Conservation (phyloP, 176 grass and related monocot genomes). For the Themeda triandra region DNA sequence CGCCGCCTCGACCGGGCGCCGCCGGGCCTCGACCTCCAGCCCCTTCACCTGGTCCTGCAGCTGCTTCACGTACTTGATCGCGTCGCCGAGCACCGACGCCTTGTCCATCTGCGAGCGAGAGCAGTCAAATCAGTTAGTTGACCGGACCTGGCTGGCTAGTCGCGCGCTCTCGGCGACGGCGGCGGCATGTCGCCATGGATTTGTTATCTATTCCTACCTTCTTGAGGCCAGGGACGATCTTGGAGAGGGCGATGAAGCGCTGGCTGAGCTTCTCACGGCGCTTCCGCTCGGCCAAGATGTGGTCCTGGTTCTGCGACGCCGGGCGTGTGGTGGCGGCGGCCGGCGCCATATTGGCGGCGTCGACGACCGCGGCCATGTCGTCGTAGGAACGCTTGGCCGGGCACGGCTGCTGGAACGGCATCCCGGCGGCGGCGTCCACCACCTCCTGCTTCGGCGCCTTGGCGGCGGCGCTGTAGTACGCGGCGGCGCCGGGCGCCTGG, state of each 20-base stretch:
- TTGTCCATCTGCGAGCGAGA: conserved; percentile 77
- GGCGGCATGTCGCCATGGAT: not conserved
- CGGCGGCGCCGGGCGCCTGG: not conserved
- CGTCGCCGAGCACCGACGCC: conserved; percentile 96
- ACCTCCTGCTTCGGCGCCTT: conserved; percentile 62
- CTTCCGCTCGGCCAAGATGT: conserved; percentile 88
- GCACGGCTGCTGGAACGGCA: conserved; percentile 15
- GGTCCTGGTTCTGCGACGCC: conserved; percentile 72
- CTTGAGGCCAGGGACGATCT: conserved; percentile 88
- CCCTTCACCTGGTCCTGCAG: conserved; percentile 80
- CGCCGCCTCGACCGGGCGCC: conserved; percentile 73
- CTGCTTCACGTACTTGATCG: conserved; percentile 91
- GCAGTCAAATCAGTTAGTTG: not conserved
- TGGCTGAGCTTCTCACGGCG: conserved; percentile 96
- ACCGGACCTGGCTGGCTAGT: not conserved
- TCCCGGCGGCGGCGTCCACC: conserved; percentile 28
- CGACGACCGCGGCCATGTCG: conserved; percentile 36
- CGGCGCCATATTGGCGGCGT: not conserved
- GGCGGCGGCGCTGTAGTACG: conserved; percentile 19
- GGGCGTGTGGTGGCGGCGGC: conserved; percentile 23
- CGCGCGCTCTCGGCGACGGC: not conserved
- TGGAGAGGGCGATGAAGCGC: conserved; percentile 92
- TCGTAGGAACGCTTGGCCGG: conserved; percentile 60
- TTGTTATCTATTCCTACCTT: conserved; percentile 49
- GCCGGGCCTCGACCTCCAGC: conserved; percentile 57